These are phyloP conservation scores for Chlamydomonas reinhardtii DNA, from an alignment of 163 green algal genomes.

Conservation along the genomic window DNA sequence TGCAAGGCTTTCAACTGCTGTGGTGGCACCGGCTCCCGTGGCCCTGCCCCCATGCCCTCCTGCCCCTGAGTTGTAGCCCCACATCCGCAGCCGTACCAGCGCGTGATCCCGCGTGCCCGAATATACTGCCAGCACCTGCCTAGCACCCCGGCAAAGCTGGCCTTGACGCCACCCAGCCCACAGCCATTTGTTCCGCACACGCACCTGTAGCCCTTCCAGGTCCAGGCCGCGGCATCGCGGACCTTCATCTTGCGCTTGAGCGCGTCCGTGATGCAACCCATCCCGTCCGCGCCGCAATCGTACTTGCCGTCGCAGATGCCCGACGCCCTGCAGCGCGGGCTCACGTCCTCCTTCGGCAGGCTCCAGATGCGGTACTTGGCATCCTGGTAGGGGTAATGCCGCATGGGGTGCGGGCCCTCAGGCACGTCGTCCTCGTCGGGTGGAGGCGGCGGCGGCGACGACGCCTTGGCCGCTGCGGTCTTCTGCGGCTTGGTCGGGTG, in stretches of 20 bases:
- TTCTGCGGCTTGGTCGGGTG: neutral
- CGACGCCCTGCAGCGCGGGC: conserved; percentile 36
- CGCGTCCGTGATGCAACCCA: conserved; percentile 58
- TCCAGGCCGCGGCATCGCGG: conserved; percentile 56
- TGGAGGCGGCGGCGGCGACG: neutral
- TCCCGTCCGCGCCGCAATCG: conserved; percentile 44
- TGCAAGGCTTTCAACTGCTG: no score
- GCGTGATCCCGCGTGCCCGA: no score
- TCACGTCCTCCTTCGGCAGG: conserved; percentile 37
- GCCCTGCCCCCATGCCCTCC: no score
- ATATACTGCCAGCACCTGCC: no score
- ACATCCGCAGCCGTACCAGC: no score
- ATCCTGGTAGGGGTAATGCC: conserved; percentile 7
- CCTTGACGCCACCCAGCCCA: no score
- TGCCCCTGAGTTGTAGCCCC: no score
- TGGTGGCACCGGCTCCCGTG: no score
- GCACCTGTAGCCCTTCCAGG: conserved; percentile 65
- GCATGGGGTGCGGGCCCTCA: neutral
- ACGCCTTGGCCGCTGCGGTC: neutral
- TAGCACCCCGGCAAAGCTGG: no score
- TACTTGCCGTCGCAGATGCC: conserved; percentile 64
- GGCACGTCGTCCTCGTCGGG: no score
- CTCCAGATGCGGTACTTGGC: conserved; percentile 34
- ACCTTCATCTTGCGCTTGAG: conserved; percentile 46
- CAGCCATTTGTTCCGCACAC: no score